Conservation (phyloP, 2,329 filamentous ascomycete species). For the Cercospora brassicicola region DNA sequence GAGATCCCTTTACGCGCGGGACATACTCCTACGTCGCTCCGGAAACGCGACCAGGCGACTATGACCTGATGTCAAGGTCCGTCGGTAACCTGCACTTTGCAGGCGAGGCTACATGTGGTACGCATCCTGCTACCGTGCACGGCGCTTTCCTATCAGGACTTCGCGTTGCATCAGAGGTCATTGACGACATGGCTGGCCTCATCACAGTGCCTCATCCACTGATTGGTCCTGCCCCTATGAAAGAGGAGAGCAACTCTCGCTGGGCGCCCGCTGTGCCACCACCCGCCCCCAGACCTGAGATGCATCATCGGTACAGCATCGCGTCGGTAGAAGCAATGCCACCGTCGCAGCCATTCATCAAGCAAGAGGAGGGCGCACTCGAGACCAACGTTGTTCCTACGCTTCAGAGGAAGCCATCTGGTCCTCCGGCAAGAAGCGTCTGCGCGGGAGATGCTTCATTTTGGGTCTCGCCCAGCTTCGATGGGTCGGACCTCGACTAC, state of each 20-base stretch:
- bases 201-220: slow-evolving; percentile 76
- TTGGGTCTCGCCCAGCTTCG: slow-evolving; percentile 34
- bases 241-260: slow-evolving; percentile 42
- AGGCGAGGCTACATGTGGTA: slow-evolving; percentile 92
- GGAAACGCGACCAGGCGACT: slow-evolving; percentile 79
- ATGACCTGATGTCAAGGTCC: slow-evolving; percentile 82
- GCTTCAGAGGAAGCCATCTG: slow-evolving; percentile 22
- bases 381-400: slow-evolving; percentile 8
- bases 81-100: slow-evolving; percentile 91
- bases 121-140: slow-evolving; percentile 94
- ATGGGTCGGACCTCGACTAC: slow-evolving; percentile 50
- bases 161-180: slow-evolving; percentile 81
- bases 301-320: slow-evolving; percentile 1
- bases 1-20: slow-evolving; percentile 85
- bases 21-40: slow-evolving; percentile 94
- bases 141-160: slow-evolving; percentile 93
- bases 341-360: slow-evolving; percentile 26
- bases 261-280: slow-evolving; percentile 7
- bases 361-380: slow-evolving; percentile 27
- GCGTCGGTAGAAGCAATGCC: neutral
- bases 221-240: slow-evolving; percentile 57
- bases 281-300: neutral
- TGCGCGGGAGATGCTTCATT: slow-evolving; percentile 37
- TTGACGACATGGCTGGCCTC: slow-evolving; percentile 76
- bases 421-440: slow-evolving; percentile 34